Percentiles rank a stretch among this genome's conserved stretches.
Conservation (phyloP, 495 filamentous ascomycete species). For the Hypoxylon rickii region DNA sequence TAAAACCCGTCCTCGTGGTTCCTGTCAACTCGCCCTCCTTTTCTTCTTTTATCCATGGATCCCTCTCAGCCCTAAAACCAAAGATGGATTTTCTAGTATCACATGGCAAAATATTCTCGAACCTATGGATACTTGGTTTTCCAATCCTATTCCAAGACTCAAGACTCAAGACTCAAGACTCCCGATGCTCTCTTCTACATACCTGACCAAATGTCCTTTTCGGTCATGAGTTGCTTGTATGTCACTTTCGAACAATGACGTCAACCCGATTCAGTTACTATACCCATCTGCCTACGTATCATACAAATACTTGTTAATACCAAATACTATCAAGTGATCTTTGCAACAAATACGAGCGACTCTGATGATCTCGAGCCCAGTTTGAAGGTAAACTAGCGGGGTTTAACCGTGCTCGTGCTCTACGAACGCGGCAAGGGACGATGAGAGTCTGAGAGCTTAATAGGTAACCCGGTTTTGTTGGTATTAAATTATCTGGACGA, state of each 20-base stretch:
- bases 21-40: conserved; percentile 5
- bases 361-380: too few relatives aligned
- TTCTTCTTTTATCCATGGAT: too few relatives aligned
- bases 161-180: too few relatives aligned
- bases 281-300: neutral
- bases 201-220: neutral
- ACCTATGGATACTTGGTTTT: too few relatives aligned
- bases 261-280: conserved; percentile 11
- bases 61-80: conserved; percentile 25
- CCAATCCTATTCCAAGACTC: too few relatives aligned
- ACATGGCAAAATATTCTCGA: conserved; percentile 26
- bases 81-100: conserved; percentile 10
- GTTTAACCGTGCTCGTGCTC: too few relatives aligned
- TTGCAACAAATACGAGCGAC: neutral
- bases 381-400: too few relatives aligned
- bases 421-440: too few relatives aligned
- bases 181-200: too few relatives aligned
- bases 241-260: conserved; percentile 7
- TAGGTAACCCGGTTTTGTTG: too few relatives aligned
- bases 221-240: conserved; percentile 1
- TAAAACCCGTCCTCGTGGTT: conserved; percentile 22
- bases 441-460: too few relatives aligned
- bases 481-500: too few relatives aligned
- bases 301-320: neutral
- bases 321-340: conserved; percentile 21